These are phyloP conservation scores for Anisodus acutangulus DNA, from an alignment of 257 asterid species.

Conservation along the genomic window DNA sequence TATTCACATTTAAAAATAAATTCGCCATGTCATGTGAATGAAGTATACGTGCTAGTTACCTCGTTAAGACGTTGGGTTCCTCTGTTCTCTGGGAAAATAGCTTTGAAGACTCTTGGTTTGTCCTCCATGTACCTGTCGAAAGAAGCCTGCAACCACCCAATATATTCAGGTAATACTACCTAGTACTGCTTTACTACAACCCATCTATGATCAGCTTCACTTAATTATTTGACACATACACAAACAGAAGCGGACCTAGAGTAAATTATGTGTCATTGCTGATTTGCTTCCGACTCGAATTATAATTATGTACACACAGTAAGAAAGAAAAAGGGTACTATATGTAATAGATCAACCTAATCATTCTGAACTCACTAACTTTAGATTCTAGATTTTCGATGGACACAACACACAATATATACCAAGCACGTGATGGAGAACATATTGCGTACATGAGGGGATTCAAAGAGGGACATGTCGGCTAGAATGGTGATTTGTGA, in stretches of 20 bases:
- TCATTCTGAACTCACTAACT: too few relatives aligned
- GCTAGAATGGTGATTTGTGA: background rate
- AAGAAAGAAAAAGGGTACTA: too few relatives aligned
- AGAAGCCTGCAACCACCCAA: background rate
- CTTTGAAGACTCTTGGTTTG: slow-evolving; percentile 21
- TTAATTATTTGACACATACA: too few relatives aligned
- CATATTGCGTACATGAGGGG: slow-evolving; percentile 10
- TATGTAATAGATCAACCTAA: too few relatives aligned
- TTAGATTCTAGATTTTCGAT: too few relatives aligned
- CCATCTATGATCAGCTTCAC: too few relatives aligned
- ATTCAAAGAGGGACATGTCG: slow-evolving; percentile 24
- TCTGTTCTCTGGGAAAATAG: slow-evolving; percentile 10
- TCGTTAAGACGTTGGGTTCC: slow-evolving; percentile 26
- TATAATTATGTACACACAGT: background rate
- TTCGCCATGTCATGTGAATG: too few relatives aligned
- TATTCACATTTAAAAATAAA: too few relatives aligned
- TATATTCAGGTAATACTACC: background rate
- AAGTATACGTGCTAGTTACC: background rate
- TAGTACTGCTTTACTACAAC: background rate
- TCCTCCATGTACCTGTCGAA: slow-evolving; percentile 25
- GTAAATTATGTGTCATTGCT: too few relatives aligned
- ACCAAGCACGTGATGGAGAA: too few relatives aligned
- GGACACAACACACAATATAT: background rate
- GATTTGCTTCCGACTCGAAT: too few relatives aligned
- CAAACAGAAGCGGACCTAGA: too few relatives aligned